Evolutionary conservation across 441 rosid species (phyloP).

Genomic region (Adansonia madagascariensis): DNA sequence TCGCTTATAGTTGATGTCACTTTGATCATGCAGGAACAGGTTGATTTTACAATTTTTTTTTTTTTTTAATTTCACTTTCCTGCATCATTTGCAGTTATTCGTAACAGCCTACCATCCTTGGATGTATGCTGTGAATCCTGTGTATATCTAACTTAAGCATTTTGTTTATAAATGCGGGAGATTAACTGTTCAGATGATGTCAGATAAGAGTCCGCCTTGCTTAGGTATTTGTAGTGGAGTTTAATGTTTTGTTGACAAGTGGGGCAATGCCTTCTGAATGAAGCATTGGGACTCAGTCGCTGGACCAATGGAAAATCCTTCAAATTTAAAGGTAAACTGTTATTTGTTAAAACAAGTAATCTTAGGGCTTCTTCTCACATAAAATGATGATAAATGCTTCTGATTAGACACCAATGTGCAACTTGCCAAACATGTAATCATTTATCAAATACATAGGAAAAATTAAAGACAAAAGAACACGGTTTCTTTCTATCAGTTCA

Average conservation of each 20-base stretch:
- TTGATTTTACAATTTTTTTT: not conserved
- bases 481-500: not conserved
- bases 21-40: not conserved
- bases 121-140: not conserved
- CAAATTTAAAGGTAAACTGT: conserved; percentile 17
- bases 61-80: not conserved
- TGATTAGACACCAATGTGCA: conserved; percentile 12
- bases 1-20: not conserved
- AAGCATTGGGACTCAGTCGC: not conserved
- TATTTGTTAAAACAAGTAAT: conserved; percentile 7
- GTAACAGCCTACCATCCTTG: not conserved
- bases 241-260: not conserved
- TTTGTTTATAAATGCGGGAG: not conserved
- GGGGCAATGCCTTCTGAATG: not conserved
- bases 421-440: not conserved
- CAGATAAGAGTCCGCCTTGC: not conserved
- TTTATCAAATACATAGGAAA: not conserved
- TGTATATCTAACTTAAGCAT: not conserved
- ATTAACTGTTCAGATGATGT: not conserved
- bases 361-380: not conserved
- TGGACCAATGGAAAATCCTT: conserved; percentile 17
- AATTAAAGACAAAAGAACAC: not conserved
- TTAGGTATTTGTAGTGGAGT: not conserved
- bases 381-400: not conserved
- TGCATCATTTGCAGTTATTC: not conserved